Evolutionary conservation across 2,329 filamentous ascomycete genomes (phyloP).

Genomic region (Venturiaceae sp.): DNA sequence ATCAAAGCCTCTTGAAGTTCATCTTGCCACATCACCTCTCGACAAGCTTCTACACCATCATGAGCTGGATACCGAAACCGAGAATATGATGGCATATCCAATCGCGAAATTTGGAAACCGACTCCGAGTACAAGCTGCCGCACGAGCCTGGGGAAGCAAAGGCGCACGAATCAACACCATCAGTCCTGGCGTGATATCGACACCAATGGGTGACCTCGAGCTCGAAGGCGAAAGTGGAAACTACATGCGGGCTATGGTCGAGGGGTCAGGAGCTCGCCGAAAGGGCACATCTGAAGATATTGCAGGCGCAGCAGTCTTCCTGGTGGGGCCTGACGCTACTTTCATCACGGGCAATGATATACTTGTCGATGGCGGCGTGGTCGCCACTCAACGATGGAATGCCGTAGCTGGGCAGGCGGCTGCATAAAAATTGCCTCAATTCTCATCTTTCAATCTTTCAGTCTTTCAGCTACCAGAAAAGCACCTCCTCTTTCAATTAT

Average conservation of each 20-base stretch:
- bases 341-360: neutral
- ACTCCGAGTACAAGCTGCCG: neutral
- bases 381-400: neutral
- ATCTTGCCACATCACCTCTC: neutral
- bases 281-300: neutral
- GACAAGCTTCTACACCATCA: neutral
- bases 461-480: too few species aligned
- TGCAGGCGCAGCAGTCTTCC: neutral
- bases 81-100: neutral
- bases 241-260: neutral
- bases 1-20: neutral
- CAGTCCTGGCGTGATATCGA: neutral
- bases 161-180: neutral
- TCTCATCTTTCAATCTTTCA: too few species aligned
- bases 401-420: neutral
- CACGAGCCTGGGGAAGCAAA: neutral
- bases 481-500: too few species aligned
- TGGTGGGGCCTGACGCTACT: neutral
- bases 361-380: neutral
- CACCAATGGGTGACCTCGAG: neutral
- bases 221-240: neutral
- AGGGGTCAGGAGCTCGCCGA: neutral
- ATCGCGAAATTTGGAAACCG: neutral
- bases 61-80: neutral
- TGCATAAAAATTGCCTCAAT: too few species aligned